Percentiles rank a stretch among this genome's conserved stretches.
Conservation (phyloP, 202 grass and related monocot genomes). For the Saccharum hybrid region DNA sequence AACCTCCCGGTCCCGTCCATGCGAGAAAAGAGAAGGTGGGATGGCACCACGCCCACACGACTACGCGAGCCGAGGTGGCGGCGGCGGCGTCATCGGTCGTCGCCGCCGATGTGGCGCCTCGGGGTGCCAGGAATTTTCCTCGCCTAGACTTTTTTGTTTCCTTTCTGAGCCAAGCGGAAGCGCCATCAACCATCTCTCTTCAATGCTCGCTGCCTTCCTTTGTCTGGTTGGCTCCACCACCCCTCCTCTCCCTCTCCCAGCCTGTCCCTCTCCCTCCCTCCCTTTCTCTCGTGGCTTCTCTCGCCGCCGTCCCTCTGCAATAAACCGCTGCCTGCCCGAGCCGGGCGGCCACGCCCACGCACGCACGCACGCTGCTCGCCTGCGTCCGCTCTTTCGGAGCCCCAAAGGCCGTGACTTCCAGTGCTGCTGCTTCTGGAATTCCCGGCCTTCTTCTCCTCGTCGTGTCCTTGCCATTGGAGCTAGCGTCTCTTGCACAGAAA, state of each 20-base stretch:
- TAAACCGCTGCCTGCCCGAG: no score
- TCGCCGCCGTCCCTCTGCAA: conserved; percentile 37
- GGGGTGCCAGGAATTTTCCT: conserved; percentile 53
- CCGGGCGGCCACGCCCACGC: no score
- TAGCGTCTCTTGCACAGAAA: not conserved
- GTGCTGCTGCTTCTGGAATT: not conserved
- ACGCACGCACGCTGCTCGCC: no score
- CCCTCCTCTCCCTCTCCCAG: not conserved
- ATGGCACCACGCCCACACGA: not conserved
- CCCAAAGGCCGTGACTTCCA: conserved; percentile 29
- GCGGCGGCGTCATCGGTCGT: conserved; percentile 1
- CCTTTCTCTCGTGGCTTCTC: not conserved
- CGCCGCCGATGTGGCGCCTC: conserved; percentile 52
- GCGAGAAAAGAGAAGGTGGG: not conserved
- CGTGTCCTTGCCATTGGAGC: conserved; percentile 28
- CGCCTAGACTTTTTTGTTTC: conserved; percentile 23
- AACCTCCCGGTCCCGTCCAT: conserved; percentile 24
- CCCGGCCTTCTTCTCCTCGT: not conserved
- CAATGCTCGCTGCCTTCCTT: not conserved
- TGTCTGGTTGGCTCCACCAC: not conserved
- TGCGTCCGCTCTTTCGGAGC: conserved; percentile 4
- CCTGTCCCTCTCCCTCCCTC: not conserved
- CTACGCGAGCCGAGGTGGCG: not conserved
- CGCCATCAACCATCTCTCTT: not conserved
- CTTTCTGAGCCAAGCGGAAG: not conserved